Evolutionary conservation across 2,329 filamentous ascomycete species (phyloP).

Genomic region (Stagonosporopsis vannaccii): DNA sequence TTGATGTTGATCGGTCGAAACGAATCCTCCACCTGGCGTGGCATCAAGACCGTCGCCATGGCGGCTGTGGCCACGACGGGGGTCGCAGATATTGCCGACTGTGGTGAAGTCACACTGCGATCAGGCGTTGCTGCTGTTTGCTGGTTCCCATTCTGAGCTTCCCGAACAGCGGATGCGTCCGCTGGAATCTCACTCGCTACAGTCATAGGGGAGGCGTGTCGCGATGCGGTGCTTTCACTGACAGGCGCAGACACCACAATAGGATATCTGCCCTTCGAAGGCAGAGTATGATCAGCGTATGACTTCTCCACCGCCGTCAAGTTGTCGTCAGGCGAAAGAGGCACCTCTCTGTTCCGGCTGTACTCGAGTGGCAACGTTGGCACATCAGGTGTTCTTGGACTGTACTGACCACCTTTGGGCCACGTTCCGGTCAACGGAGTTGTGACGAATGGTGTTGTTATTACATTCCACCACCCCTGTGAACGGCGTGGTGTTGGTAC

Average conservation of each 20-base stretch:
- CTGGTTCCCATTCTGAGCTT: slow-evolving; percentile 10
- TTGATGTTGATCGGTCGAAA: slow-evolving; percentile 40
- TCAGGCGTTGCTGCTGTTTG: slow-evolving; percentile 23
- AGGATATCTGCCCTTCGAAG: slow-evolving; percentile 14
- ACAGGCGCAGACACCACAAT: slow-evolving; percentile 2
- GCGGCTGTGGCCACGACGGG: slow-evolving; percentile 44
- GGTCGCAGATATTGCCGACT: slow-evolving; percentile 41
- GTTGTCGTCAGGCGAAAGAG: slow-evolving; percentile 31
- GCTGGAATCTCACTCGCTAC: slow-evolving; percentile 3
- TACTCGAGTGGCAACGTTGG: slow-evolving; percentile 43
- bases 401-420: slow-evolving; percentile 34
- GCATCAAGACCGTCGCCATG: slow-evolving; percentile 43
- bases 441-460: slow-evolving; percentile 71
- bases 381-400: slow-evolving; percentile 41
- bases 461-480: slow-evolving; percentile 79
- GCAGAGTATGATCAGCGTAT: slow-evolving; percentile 15
- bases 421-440: slow-evolving; percentile 49
- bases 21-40: slow-evolving; percentile 39
- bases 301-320: slow-evolving; percentile 37
- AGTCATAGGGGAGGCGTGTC: slow-evolving; percentile 4
- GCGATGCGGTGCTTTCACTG: neutral
- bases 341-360: slow-evolving; percentile 19
- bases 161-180: slow-evolving; percentile 3
- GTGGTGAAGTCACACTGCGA: slow-evolving; percentile 32
- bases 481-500: slow-evolving; percentile 65